Percentiles rank a stretch among this genome's conserved stretches.
phyloP scores from a whole-genome alignment of 805 yeast genomes.

The Tetrapisispora nanseiensis region DNA sequence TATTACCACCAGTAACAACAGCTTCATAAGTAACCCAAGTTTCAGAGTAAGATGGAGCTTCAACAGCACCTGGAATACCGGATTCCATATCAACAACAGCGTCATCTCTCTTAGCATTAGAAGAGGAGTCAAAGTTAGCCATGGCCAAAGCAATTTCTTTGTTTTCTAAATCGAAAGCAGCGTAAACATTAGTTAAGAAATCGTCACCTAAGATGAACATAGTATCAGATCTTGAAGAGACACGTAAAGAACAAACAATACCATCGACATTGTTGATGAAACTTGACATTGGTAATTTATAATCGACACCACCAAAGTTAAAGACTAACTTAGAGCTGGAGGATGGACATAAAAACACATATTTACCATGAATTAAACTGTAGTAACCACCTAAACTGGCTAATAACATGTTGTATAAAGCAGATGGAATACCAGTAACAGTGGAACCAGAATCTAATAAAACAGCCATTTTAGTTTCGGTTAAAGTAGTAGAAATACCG shows the following conservation, averaged over 20 bases:
- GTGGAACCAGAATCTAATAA: slow-evolving; percentile 38
- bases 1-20: neutral
- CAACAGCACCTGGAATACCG: slow-evolving; percentile 1
- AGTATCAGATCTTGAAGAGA: slow-evolving; percentile 21
- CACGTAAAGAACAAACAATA: slow-evolving; percentile 36
- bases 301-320: slow-evolving; percentile 48
- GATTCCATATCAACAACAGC: neutral
- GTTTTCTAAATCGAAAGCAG: slow-evolving; percentile 55
- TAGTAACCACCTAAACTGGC: slow-evolving; percentile 36
- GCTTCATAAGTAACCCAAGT: slow-evolving; percentile 1
- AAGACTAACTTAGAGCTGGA: slow-evolving; percentile 35
- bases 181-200: slow-evolving; percentile 48
- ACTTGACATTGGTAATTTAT: slow-evolving; percentile 39
- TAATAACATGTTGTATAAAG: slow-evolving; percentile 30
- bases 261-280: slow-evolving; percentile 17
- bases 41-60: neutral
- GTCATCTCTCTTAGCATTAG: slow-evolving; percentile 2
- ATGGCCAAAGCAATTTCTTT: slow-evolving; percentile 48
- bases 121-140: slow-evolving; percentile 17
- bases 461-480: slow-evolving; percentile 30
- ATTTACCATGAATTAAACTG: neutral
- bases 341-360: neutral
- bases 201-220: slow-evolving; percentile 44
- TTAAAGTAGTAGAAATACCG: neutral
- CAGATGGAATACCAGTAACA: slow-evolving; percentile 36